A percentile compares a stretch with the other conserved stretches of the same genome.
Evolutionary conservation across 2,329 filamentous ascomycete species (phyloP).

Genomic region (Arthrobotrys megalospora): DNA sequence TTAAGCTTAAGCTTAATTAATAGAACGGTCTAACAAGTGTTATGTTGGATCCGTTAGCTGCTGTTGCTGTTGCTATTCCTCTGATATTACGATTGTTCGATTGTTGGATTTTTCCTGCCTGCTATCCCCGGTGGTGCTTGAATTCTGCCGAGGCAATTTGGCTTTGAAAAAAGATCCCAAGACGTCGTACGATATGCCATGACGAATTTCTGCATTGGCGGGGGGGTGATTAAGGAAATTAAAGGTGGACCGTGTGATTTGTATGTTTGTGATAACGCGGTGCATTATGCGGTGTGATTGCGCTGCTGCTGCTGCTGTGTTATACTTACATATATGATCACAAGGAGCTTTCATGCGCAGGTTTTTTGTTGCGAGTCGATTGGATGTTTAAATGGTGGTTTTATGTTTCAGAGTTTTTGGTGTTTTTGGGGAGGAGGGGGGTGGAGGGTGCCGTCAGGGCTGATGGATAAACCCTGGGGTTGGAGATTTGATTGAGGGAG

Average conservation of each 20-base stretch:
- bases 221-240: too few species aligned
- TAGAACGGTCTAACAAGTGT: not conserved
- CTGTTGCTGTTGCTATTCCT: not conserved
- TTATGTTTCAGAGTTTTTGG: slow-evolving; percentile 11
- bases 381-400: not conserved
- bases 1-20: slow-evolving; percentile 12
- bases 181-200: not conserved
- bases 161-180: too few species aligned
- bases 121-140: not conserved
- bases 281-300: slow-evolving; percentile 25
- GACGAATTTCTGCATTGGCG: too few species aligned
- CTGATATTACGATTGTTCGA: not conserved
- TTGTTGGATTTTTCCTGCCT: not conserved
- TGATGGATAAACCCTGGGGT: not conserved
- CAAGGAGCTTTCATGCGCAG: slow-evolving; percentile 24
- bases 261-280: slow-evolving; percentile 4
- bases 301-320: not conserved
- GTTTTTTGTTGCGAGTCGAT: slow-evolving; percentile 11
- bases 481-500: not conserved
- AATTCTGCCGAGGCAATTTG: not conserved
- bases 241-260: not conserved
- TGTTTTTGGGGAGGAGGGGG: not conserved
- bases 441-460: not conserved
- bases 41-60: slow-evolving; percentile 1
- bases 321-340: not conserved